Evolutionary conservation across 331 rosid species (phyloP).

Genomic region (Malus hybrid): DNA sequence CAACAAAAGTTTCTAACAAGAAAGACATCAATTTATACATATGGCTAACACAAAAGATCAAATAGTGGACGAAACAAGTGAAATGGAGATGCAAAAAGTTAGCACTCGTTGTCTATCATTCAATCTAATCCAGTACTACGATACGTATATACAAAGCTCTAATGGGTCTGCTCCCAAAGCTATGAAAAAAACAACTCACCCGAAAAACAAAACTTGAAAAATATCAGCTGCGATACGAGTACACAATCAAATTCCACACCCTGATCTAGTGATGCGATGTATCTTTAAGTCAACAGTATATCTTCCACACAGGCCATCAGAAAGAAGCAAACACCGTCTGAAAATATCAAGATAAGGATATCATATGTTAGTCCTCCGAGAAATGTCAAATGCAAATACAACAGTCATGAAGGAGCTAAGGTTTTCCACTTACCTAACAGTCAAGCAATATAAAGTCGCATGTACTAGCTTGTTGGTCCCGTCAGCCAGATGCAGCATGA

Average conservation of each 20-base stretch:
- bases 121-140: constrained; percentile 36
- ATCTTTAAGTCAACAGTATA: constrained; percentile 40
- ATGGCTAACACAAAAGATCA: neutral
- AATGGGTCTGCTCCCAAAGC: constrained; percentile 19
- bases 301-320: constrained; percentile 37
- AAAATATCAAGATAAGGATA: neutral
- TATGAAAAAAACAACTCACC: constrained; percentile 16
- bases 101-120: constrained; percentile 30
- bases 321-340: constrained; percentile 29
- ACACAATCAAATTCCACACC: constrained; percentile 35
- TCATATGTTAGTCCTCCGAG: neutral
- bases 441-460: constrained; percentile 23
- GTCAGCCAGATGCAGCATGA: constrained; percentile 30
- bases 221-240: constrained; percentile 37
- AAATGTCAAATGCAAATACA: neutral
- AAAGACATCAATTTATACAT: neutral
- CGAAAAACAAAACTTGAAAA: constrained; percentile 22
- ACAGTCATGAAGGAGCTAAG: constrained; percentile 4
- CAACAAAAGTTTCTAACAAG: neutral
- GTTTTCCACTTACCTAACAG: constrained; percentile 45
- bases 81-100: constrained; percentile 10
- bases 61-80: constrained; percentile 6
- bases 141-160: constrained; percentile 51
- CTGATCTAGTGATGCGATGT: constrained; percentile 24
- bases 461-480: constrained; percentile 18